Percentiles rank a stretch among this genome's conserved stretches.
phyloP scores from a whole-genome alignment of 2,329 filamentous ascomycete genomes.

The Fusarium sp. region DNA sequence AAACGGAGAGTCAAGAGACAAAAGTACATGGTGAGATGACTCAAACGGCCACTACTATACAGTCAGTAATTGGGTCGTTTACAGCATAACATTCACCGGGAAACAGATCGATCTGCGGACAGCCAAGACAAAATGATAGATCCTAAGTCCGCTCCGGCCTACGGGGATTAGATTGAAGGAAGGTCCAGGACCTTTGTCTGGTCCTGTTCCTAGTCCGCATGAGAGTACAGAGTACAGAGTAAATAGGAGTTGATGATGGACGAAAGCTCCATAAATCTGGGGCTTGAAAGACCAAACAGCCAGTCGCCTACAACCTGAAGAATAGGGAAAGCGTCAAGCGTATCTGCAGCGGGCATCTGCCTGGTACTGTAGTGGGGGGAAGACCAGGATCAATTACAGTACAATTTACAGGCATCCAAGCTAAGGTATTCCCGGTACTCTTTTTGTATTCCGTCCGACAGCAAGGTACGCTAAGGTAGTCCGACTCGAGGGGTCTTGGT shows the following conservation, averaged over 20 bases:
- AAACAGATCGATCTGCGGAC: slow-evolving; percentile 5
- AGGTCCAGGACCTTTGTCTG: neutral
- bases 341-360: neutral
- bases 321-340: slow-evolving; percentile 10
- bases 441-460: slow-evolving; percentile 44
- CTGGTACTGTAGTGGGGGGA: neutral
- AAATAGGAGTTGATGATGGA: neutral
- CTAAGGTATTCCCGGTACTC: slow-evolving; percentile 33
- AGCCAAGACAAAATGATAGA: slow-evolving; percentile 1
- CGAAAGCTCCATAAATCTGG: neutral
- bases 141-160: neutral
- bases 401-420: neutral
- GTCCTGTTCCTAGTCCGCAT: neutral
- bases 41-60: slow-evolving; percentile 15
- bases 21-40: slow-evolving; percentile 28
- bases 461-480: slow-evolving; percentile 28
- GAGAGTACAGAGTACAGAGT: neutral
- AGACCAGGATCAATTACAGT: neutral
- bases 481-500: slow-evolving; percentile 9
- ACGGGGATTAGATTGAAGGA: slow-evolving; percentile 1
- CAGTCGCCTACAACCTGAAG: slow-evolving; percentile 19
- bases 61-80: neutral
- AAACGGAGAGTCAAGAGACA: slow-evolving; percentile 20
- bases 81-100: neutral
- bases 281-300: neutral